A percentile compares a stretch with the other conserved stretches of the same genome.
Evolutionary conservation across 2,329 filamentous ascomycete species (phyloP).

Genomic region (Huntiella savannae): DNA sequence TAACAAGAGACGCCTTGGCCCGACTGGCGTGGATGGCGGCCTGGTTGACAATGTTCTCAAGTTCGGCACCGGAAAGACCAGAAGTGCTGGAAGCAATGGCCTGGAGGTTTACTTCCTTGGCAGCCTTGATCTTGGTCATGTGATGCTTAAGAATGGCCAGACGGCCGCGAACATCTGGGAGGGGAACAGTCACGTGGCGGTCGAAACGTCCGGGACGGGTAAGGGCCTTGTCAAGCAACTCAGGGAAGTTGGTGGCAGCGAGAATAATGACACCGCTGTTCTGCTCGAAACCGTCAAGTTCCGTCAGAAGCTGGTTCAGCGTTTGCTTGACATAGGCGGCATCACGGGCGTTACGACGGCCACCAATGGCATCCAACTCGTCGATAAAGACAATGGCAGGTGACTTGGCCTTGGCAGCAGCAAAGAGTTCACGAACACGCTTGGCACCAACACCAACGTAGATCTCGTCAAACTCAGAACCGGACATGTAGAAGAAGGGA

Average conservation of each 20-base stretch:
- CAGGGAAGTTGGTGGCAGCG: conserved; percentile 87
- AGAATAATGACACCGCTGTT: conserved; percentile 90
- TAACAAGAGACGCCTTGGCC: conserved; percentile 56
- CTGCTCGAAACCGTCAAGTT: conserved; percentile 92
- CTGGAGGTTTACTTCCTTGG: conserved; percentile 62
- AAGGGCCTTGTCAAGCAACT: conserved; percentile 82
- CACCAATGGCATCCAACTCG: conserved; percentile 83
- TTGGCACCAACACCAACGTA: conserved; percentile 96
- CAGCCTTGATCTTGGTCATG: conserved; percentile 72
- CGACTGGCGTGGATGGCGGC: conserved; percentile 90
- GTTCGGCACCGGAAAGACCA: conserved; percentile 83
- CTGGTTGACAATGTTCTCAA: conserved; percentile 94
- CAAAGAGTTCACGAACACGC: conserved; percentile 84
- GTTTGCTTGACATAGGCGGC: conserved; percentile 94
- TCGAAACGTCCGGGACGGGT: conserved; percentile 92
- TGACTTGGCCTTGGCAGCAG: conserved; percentile 63
- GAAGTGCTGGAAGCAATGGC: conserved; percentile 73
- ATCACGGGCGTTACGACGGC: conserved; percentile 80
- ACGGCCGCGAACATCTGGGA: conserved; percentile 85
- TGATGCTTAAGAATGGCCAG: conserved; percentile 88
- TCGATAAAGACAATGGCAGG: conserved; percentile 93
- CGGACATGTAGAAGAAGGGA: conserved; percentile 99
- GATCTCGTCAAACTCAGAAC: conserved; percentile 94
- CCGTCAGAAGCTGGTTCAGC: conserved; percentile 87
- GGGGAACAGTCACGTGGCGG: conserved; percentile 68